Evolutionary conservation across 2,329 filamentous ascomycete genomes (phyloP).

Genomic region (Beauveria medogensis): DNA sequence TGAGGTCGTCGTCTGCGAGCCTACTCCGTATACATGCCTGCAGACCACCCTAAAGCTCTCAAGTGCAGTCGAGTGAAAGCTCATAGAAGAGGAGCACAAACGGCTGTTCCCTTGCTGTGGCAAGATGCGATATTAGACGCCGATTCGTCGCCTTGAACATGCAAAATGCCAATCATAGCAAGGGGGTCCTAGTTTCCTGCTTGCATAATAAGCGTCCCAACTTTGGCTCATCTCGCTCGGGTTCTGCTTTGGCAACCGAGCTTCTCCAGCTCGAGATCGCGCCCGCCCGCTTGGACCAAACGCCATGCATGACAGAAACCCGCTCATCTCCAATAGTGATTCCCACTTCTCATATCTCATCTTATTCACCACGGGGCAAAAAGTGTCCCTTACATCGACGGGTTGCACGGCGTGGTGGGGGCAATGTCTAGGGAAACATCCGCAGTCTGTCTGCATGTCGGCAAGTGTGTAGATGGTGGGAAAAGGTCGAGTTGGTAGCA

Average conservation of each 20-base stretch:
- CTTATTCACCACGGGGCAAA: neutral
- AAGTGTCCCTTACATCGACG: neutral
- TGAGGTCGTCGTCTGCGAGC: neutral
- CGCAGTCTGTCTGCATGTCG: neutral
- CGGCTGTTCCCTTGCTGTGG: neutral
- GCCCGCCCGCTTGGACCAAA: conserved; percentile 4
- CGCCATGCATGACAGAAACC: conserved; percentile 1
- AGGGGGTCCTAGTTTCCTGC: neutral
- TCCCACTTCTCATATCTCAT: neutral
- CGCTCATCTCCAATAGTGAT: neutral
- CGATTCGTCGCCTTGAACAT: conserved; percentile 4
- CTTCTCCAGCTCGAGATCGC: conserved; percentile 5
- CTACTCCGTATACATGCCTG: neutral
- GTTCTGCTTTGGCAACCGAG: neutral
- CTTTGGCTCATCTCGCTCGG: neutral
- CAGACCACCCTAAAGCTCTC: neutral
- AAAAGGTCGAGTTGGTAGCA: neutral
- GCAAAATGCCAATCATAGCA: neutral
- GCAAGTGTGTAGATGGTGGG: neutral
- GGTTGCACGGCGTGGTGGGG: neutral
- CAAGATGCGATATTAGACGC: neutral
- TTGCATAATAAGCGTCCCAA: neutral
- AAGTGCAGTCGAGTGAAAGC: neutral
- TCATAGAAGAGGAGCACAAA: neutral
- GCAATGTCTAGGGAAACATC: neutral